Evolutionary conservation across 148 eudicot species (phyloP).

Genomic region (Rhododendron henanense): DNA sequence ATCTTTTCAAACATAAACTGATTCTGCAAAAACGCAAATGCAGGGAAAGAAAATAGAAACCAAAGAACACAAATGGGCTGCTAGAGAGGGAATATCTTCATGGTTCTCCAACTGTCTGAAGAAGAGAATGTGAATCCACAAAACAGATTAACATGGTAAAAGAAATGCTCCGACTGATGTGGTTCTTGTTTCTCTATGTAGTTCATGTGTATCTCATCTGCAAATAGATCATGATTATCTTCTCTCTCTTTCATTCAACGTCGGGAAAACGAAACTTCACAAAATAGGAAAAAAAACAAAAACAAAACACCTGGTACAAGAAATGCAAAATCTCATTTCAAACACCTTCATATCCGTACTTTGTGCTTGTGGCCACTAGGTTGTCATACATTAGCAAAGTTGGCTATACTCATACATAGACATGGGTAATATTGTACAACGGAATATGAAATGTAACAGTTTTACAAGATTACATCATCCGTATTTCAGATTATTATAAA

Average conservation of each 20-base stretch:
- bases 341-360: not conserved
- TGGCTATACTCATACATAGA: not conserved
- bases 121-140: too few relatives aligned
- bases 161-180: too few relatives aligned
- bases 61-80: not conserved
- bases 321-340: not conserved
- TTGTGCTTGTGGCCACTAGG: not conserved
- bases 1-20: not conserved
- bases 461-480: not conserved
- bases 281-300: too few relatives aligned
- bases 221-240: too few relatives aligned
- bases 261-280: too few relatives aligned
- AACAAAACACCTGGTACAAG: not conserved
- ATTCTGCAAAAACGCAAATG: not conserved
- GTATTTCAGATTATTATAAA: not conserved
- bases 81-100: not conserved
- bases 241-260: too few relatives aligned
- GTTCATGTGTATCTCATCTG: too few relatives aligned
- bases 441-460: not conserved
- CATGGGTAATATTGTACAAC: not conserved
- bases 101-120: not conserved
- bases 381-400: not conserved
- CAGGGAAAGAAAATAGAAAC: not conserved
- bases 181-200: too few relatives aligned
- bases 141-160: too few relatives aligned